Evolutionary conservation across 2,329 filamentous ascomycete species (phyloP), one percentile per base, ranked within the genome.

Genomic region (Cladosporium sp.): DNA sequence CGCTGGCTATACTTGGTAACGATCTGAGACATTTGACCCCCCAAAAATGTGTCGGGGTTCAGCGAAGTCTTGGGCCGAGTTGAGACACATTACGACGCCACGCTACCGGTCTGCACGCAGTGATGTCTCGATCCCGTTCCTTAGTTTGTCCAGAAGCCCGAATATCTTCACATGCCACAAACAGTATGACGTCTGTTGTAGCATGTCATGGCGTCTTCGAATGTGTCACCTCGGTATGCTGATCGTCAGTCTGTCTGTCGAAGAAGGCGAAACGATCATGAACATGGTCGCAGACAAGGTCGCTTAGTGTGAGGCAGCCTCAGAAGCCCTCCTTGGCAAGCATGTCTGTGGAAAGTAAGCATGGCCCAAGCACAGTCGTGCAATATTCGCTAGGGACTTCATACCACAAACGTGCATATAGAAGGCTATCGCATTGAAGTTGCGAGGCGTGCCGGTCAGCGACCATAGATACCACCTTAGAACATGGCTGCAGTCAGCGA

Each of bases 401-500:
- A 62, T 74, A 86, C 77, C 86, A 73, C 77, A 87, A 61, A 86
- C 85, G 61, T 91, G 76, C 78, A 84, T 66, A 82, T 83, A 78
- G 77, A 89, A 77, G 74, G 78, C 74, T 69, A 85, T 71, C 69
- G 88, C 75, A 83, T 86, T 86, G 70, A 86, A 87, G 78, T 78
- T 83, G 63, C 77, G 74, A 68, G 78, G 80, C 8, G 39, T 45
- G 58, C 79, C 79, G 2, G 79, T 80, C 54, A 86, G 65, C 58
- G 79, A 75, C 68, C 80, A 83, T 49, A 83, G 74, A 58, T 81
- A 75, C 80, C 81, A 84, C 63, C 84, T 50, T 32, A 4, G 28
- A 36, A 12, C 10, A 50, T 8, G 12, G 7, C 10, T 5, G 9
- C 3, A 6, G 34, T 50, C 34, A 50, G 47, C 34, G 13, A 25